A percentile compares a stretch with the other conserved stretches of the same genome.
phyloP scores from a whole-genome alignment of 352 stramenopile species.

The Peronospora destructor region DNA sequence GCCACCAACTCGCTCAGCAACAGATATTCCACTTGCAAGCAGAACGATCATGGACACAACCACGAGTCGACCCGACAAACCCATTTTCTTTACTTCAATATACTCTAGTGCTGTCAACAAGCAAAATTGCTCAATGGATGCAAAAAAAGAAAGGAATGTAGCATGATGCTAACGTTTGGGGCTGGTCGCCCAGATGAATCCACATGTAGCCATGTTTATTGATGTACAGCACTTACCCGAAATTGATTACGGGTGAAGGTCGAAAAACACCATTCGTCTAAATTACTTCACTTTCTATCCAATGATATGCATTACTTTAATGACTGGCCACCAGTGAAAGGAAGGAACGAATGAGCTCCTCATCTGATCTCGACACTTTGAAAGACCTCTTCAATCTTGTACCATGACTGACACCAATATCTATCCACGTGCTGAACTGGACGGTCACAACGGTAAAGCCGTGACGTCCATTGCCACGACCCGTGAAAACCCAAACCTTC shows the following conservation, averaged over 20 bases:
- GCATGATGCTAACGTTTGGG: too few species aligned
- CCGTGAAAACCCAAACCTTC: slow-evolving; percentile 97
- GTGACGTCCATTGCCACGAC: slow-evolving; percentile 96
- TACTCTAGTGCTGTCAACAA: too few species aligned
- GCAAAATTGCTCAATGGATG: slow-evolving; percentile 1
- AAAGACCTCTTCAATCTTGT: slow-evolving; percentile 21
- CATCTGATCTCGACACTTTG: slow-evolving; percentile 17
- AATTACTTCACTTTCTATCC: not conserved
- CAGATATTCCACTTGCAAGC: not conserved
- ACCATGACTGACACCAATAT: slow-evolving; percentile 79
- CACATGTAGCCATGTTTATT: too few species aligned
- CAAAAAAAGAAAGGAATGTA: not conserved
- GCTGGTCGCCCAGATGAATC: too few species aligned
- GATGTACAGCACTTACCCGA: too few species aligned
- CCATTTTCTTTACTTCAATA: not conserved
- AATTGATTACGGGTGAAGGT: too few species aligned
- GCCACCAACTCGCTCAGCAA: not conserved
- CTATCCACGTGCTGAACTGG: slow-evolving; percentile 82
- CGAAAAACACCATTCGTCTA: too few species aligned
- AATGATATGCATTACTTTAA: not conserved
- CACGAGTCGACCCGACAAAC: not conserved
- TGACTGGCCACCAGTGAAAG: not conserved
- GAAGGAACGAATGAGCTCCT: not conserved
- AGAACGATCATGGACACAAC: not conserved
- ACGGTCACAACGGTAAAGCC: slow-evolving; percentile 87